Conservation (phyloP, 768 basidiomycete genomes). For the Krasilnikovozyma curviuscula region DNA sequence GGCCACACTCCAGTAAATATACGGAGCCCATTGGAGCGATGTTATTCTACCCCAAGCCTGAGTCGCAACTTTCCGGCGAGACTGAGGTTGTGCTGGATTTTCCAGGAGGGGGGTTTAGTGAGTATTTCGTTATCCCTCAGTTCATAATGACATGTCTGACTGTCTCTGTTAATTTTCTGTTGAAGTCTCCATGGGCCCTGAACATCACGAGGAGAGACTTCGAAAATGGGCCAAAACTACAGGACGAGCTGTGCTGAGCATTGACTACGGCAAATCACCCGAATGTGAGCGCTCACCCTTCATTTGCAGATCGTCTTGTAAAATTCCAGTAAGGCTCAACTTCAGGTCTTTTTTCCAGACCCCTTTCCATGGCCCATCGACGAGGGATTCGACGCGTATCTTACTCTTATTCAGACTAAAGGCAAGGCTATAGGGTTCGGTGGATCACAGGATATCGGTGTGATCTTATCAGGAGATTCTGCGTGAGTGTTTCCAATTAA, state of each 20-base stretch:
- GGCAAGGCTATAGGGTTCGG: conserved; percentile 74
- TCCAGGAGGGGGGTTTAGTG: conserved; percentile 91
- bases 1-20: conserved; percentile 29
- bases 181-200: conserved; percentile 88
- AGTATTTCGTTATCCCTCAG: no score
- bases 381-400: conserved; percentile 80
- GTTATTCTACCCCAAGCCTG: conserved; percentile 60
- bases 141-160: no score
- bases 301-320: neutral
- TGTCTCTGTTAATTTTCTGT: no score
- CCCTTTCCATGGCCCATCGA: conserved; percentile 94
- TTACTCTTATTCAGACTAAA: conserved; percentile 54
- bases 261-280: conserved; percentile 92
- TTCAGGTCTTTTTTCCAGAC: conserved; percentile 34
- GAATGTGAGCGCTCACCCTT: conserved; percentile 44
- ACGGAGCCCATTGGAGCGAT: conserved; percentile 63
- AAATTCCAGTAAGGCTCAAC: neutral
- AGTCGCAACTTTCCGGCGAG: conserved; percentile 40
- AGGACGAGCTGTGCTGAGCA: conserved; percentile 55
- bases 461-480: conserved; percentile 82
- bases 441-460: conserved; percentile 44
- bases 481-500: conserved; percentile 43
- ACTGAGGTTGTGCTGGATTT: conserved; percentile 78
- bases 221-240: conserved; percentile 66
- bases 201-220: conserved; percentile 88